phyloP scores from a whole-genome alignment of 148 eudicot genomes.

The Suaeda aralocaspica region DNA sequence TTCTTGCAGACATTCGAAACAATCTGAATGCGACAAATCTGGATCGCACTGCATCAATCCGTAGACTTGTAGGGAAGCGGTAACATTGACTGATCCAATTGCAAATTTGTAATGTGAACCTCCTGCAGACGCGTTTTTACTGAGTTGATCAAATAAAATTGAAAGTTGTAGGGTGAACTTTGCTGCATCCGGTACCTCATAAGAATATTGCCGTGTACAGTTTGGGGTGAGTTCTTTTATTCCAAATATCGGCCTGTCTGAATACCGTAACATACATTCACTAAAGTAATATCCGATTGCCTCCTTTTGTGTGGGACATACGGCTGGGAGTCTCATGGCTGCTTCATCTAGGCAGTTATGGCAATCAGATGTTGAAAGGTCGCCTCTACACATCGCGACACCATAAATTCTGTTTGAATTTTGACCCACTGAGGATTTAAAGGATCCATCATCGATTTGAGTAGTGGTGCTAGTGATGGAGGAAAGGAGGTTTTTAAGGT shows the following conservation, averaged over 20 bases:
- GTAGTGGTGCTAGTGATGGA: slow-evolving; percentile 13
- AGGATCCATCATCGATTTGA: slow-evolving; percentile 36
- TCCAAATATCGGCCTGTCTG: slow-evolving; percentile 23
- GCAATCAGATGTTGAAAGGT: neutral
- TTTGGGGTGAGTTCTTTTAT: neutral
- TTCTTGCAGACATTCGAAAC: slow-evolving; percentile 5
- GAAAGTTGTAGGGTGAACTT: neutral
- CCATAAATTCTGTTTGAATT: slow-evolving; percentile 21
- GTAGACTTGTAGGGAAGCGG: neutral
- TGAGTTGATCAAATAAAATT: slow-evolving; percentile 2
- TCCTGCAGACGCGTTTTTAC: slow-evolving; percentile 4
- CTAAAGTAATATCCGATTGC: slow-evolving; percentile 23
- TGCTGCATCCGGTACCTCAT: neutral
- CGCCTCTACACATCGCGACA: slow-evolving; percentile 14
- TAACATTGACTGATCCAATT: neutral
- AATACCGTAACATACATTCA: slow-evolving; percentile 31
- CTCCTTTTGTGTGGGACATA: slow-evolving; percentile 28
- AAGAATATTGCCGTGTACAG: neutral
- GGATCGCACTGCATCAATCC: slow-evolving; percentile 29
- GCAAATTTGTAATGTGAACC: slow-evolving; percentile 25
- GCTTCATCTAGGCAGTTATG: neutral
- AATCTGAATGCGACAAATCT: slow-evolving; percentile 13
- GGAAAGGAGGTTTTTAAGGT: slow-evolving; percentile 7
- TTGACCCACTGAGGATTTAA: slow-evolving; percentile 30
- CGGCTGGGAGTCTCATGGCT: neutral